phyloP scores from a whole-genome alignment of 495 filamentous ascomycete species.

The Corynascus novoguineensis region DNA sequence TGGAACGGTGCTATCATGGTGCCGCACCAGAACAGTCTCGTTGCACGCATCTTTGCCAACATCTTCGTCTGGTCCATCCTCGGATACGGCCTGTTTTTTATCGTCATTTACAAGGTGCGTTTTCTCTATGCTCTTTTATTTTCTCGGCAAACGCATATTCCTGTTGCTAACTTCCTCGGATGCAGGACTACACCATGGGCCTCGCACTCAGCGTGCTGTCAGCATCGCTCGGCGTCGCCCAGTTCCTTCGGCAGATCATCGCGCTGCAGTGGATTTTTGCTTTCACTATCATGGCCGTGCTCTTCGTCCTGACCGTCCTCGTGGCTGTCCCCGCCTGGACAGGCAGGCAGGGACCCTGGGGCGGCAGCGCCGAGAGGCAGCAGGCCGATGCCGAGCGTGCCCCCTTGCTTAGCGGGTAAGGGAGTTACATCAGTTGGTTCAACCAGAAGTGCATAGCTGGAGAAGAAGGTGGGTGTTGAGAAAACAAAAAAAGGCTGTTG shows the following conservation, averaged over 20 bases:
- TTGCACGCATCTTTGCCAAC: constrained; percentile 73
- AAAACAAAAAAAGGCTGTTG: too few species aligned
- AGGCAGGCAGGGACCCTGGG: constrained; percentile 42
- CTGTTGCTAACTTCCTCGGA: not conserved
- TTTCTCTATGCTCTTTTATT: not conserved
- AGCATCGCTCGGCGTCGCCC: constrained; percentile 59
- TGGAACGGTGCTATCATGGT: constrained; percentile 83
- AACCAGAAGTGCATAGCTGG: too few species aligned
- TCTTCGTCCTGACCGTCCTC: constrained; percentile 59
- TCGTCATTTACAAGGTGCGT: constrained; percentile 56
- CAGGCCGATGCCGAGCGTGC: constrained; percentile 46
- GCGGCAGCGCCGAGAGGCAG: constrained; percentile 10
- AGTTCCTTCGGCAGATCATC: constrained; percentile 63
- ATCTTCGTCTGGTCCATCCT: constrained; percentile 80
- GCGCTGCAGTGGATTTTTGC: constrained; percentile 90
- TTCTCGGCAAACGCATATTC: too few species aligned
- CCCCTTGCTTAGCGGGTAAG: constrained; percentile 41
- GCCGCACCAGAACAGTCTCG: constrained; percentile 46
- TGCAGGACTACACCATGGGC: constrained; percentile 72
- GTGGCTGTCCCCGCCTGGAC: constrained; percentile 61
- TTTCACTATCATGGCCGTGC: constrained; percentile 70
- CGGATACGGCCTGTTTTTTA: constrained; percentile 64
- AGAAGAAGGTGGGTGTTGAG: too few species aligned
- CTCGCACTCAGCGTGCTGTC: constrained; percentile 68
- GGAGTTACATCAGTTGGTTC: too few species aligned